Base-by-base conservation (phyloP, 169 alveolate genomes). In the Plasmodium fragile region DNA sequence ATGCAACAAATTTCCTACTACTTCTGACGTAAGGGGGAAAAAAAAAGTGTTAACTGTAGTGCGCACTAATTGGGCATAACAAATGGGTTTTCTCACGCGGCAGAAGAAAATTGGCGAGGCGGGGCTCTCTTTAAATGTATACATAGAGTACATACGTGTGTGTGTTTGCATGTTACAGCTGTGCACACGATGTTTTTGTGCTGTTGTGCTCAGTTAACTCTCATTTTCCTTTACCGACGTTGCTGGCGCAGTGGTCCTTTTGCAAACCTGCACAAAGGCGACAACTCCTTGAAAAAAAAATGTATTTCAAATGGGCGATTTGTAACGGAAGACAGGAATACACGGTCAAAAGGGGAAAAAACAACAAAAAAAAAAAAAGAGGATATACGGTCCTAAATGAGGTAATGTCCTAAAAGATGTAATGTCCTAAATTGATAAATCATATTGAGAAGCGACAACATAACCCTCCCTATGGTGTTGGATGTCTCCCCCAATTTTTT, bases 1-100 rank as follows among this genome's bases (percentile, higher is more conserved):
- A 78, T 89, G 52, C 82, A 89, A 18, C 94, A 89, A 65, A 89
- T 89, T 65, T 77, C 94, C 3, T 80, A 79, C 82, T 89, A 89
- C 55, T 89, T 89, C 71, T 89, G 55, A 79, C 71, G 43, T 45
- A 59, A 78, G 70, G 69, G n/a, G 4, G 5, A 59, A 82, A 52
- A 84, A 69, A 34, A 83, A 13, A 13, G 55, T 69, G 43, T 70
- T 18, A 30, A 39, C 32, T 25, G 34, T 11, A 75, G n/a, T 41
- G 30, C 22, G n/a, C 30, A 8, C 73, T 73, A 73, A 73, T 73
- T 34, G 32, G 16, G 34, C 25, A n/a, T 36, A 28, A 28, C n/a
- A 65, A 65, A 65, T 65, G 75, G 13, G 3, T 28, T 36, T 65
- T 8, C 36, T 25, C 75, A 65, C 41, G 8, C 36, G 75, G 1